Conservation (phyloP, 345 rosid genomes). For the Aquilaria sinensis region DNA sequence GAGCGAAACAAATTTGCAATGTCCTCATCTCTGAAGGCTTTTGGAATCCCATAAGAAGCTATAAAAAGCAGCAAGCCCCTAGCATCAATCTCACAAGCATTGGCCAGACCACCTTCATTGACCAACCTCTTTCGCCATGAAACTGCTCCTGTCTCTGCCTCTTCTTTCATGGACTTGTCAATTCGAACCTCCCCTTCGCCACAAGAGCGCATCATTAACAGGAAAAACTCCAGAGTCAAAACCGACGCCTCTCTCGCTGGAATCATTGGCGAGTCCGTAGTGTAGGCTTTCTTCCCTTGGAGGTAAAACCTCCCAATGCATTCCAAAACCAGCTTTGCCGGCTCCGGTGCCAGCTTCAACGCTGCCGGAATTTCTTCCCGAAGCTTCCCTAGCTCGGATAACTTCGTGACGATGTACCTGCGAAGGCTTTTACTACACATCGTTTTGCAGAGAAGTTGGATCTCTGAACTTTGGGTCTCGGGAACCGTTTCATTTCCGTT, state of each 20-base stretch:
- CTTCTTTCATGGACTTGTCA: slow-evolving; percentile 21
- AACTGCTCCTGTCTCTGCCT: slow-evolving; percentile 45
- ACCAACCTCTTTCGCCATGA: slow-evolving; percentile 64
- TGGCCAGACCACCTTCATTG: slow-evolving; percentile 51
- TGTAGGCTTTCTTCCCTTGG: slow-evolving; percentile 51
- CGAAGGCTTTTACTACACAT: slow-evolving; percentile 57
- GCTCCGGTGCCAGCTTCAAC: slow-evolving; percentile 42
- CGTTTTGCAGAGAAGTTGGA: slow-evolving; percentile 28
- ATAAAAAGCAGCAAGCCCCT: slow-evolving; percentile 64
- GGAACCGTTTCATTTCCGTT: background rate
- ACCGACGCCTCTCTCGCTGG: slow-evolving; percentile 47
- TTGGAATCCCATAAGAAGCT: slow-evolving; percentile 65
- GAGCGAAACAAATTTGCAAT: slow-evolving; percentile 45
- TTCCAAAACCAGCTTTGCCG: slow-evolving; percentile 65
- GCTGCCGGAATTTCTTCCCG: slow-evolving; percentile 49
- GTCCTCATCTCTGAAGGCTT: slow-evolving; percentile 36
- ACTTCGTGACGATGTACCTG: slow-evolving; percentile 29
- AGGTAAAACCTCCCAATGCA: slow-evolving; percentile 60
- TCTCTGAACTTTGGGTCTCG: slow-evolving; percentile 19
- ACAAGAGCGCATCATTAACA: slow-evolving; percentile 21
- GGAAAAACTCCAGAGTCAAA: slow-evolving; percentile 48
- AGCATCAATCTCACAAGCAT: slow-evolving; percentile 47
- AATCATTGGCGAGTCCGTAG: slow-evolving; percentile 38
- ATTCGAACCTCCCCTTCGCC: slow-evolving; percentile 9
- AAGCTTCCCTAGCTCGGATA: slow-evolving; percentile 32